phyloP scores from a whole-genome alignment of 768 basidiomycete genomes.

The Serendipita sp. region DNA sequence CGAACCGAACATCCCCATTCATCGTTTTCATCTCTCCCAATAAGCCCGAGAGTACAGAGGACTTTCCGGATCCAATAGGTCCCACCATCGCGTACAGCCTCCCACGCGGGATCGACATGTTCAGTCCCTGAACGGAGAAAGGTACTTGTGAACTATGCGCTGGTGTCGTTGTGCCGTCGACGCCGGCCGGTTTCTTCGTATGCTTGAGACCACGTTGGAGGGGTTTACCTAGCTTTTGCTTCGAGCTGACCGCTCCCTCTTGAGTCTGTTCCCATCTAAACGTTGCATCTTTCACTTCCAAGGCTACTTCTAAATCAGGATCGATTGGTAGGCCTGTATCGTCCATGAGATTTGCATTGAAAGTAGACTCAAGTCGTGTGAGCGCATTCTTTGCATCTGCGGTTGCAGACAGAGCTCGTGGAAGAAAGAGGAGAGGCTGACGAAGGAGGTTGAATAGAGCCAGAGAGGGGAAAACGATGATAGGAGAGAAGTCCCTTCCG shows the following conservation, averaged over 20 bases:
- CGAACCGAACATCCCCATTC: conserved; percentile 37
- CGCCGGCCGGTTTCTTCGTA: conserved; percentile 1
- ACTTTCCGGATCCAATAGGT: conserved; percentile 51
- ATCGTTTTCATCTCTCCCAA: conserved; percentile 53
- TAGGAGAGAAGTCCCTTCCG: conserved; percentile 40
- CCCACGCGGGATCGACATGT: conserved; percentile 39
- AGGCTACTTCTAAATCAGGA: conserved; percentile 28
- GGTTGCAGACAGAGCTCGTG: conserved; percentile 28
- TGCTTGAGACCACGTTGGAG: conserved; percentile 7
- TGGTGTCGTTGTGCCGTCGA: neutral
- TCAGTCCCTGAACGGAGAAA: conserved; percentile 36
- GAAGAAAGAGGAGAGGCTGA: conserved; percentile 53
- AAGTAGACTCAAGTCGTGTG: conserved; percentile 31
- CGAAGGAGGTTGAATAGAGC: conserved; percentile 42
- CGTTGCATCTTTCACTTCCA: conserved; percentile 35
- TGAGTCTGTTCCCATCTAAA: conserved; percentile 46
- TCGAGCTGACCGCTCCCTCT: conserved; percentile 10
- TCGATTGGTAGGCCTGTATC: conserved; percentile 30
- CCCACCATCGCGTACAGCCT: conserved; percentile 47
- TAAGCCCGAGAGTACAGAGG: conserved; percentile 32
- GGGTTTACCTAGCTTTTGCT: conserved; percentile 10
- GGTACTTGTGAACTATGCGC: conserved; percentile 16
- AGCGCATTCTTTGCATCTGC: conserved; percentile 52
- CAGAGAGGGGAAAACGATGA: conserved; percentile 50
- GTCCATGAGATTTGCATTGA: conserved; percentile 37